A percentile compares a stretch with the other conserved stretches of the same genome.
phyloP scores from a whole-genome alignment of 352 stramenopile genomes.

The Phytophthora tubulina region DNA sequence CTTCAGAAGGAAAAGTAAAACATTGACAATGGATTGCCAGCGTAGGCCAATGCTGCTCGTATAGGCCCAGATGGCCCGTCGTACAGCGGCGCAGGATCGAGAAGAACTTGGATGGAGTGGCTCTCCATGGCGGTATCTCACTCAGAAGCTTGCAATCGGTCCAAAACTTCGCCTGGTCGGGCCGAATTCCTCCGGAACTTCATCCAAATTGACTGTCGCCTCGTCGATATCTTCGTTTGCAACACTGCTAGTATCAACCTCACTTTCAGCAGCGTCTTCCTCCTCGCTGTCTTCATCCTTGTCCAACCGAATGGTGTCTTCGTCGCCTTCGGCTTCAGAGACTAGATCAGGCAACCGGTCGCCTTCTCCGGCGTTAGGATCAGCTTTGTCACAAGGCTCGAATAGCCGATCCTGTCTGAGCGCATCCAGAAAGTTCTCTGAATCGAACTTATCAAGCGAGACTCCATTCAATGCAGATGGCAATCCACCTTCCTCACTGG shows the following conservation, averaged over 20 bases:
- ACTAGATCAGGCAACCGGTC: slow-evolving; percentile 3
- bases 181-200: slow-evolving; percentile 2
- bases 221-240: not conserved
- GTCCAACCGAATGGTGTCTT: not conserved
- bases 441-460: slow-evolving; percentile 7
- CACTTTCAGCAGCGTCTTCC: not conserved
- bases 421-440: not conserved
- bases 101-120: not conserved
- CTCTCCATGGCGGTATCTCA: not conserved
- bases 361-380: not conserved
- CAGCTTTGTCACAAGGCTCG: not conserved
- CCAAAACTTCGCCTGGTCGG: not conserved
- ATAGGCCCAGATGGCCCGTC: not conserved
- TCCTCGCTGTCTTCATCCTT: not conserved
- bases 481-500: not conserved
- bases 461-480: not conserved
- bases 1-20: slow-evolving; percentile 11
- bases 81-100: not conserved
- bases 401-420: not conserved
- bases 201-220: not conserved
- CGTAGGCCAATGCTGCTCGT: slow-evolving; percentile 1
- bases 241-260: not conserved
- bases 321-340: slow-evolving; percentile 2
- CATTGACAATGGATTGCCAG: not conserved
- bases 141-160: not conserved